Base-by-base conservation (phyloP, 2,329 filamentous ascomycete genomes). In the Westerdykella sp. region DNA sequence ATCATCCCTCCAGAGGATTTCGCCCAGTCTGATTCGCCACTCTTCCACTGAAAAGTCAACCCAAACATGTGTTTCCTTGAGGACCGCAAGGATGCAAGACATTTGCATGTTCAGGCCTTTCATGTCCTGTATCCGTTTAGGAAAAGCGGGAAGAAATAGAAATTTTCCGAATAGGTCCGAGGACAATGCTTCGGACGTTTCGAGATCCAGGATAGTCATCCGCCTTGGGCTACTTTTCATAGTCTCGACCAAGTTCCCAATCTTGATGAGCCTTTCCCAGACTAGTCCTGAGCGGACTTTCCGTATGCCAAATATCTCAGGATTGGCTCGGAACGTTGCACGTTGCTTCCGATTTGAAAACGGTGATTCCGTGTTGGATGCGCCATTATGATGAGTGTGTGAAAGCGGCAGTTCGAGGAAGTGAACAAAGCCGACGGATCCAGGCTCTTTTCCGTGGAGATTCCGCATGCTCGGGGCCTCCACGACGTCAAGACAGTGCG, bases 11-110 rank as follows among this genome's bases (percentile, higher is more conserved):
- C 84, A 88, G 2, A 88, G 66, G 34, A 87, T 74, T 63, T 87
- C 84, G 6, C 84, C 84, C 1, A 88, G 70, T 11, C 83, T 74
- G 45, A 88, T 83, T 31, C 84, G 76, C 83, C 83, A 87, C 59
- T 87, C 84, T 6, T 87, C 80, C 25, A 81, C 74, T 15, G 82
- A 84, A 51, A 88, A 84, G 63, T 88, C 83, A 40, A 84, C 76
- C 84, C 84, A 88, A 37, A 85, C 77, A 43, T 83, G 82, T 42
- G 80, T 74, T 6, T 78, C 69, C 0, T 76, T 78, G 36, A 88
- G 72, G 9, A 84, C 77, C 57, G 80, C 80, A 37, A 87, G 73
- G 14, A 88, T 67, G 4, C 80, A 77, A 51, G 82, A 74, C 43
- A 87, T 86, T 58, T 88, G 84, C 30, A 85, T 80, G 35, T 81